phyloP scores from a whole-genome alignment of 148 eudicot genomes.

The Camellia lanceoleosa region DNA sequence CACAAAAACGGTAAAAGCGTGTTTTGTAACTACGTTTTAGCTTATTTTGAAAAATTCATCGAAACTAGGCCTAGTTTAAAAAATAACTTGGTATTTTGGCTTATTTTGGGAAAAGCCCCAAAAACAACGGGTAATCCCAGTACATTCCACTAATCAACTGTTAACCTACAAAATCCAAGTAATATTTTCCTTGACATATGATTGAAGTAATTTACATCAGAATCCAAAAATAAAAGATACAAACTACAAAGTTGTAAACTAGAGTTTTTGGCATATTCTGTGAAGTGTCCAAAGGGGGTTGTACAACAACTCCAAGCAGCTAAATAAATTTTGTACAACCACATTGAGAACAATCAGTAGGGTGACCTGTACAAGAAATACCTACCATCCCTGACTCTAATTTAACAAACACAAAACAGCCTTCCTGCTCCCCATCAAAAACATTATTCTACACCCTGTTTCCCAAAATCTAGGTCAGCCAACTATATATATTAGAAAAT shows the following conservation, averaged over 20 bases:
- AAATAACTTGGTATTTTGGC: no score
- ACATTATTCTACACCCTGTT: no score
- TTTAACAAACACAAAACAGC: constrained; percentile 1
- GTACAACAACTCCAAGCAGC: not conserved
- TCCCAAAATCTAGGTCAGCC: not conserved
- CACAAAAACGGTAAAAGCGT: no score
- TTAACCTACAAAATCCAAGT: not conserved
- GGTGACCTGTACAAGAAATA: constrained; percentile 8
- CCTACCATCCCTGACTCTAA: not conserved
- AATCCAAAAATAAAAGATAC: no score
- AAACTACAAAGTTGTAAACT: not conserved
- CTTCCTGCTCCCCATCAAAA: not conserved
- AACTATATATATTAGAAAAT: not conserved
- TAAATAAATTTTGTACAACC: no score
- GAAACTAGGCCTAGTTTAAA: no score
- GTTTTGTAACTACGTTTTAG: no score
- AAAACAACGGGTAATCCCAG: no score
- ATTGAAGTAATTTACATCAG: not conserved
- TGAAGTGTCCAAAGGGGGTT: no score
- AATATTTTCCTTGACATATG: not conserved
- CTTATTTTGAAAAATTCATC: no score
- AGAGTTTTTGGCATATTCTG: not conserved
- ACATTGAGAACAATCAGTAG: not conserved
- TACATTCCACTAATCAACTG: no score
- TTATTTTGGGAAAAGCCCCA: no score